Percentiles rank a stretch among this genome's conserved stretches.
Conservation (phyloP, 2,329 filamentous ascomycete species). For the Colletotrichum falcatum region DNA sequence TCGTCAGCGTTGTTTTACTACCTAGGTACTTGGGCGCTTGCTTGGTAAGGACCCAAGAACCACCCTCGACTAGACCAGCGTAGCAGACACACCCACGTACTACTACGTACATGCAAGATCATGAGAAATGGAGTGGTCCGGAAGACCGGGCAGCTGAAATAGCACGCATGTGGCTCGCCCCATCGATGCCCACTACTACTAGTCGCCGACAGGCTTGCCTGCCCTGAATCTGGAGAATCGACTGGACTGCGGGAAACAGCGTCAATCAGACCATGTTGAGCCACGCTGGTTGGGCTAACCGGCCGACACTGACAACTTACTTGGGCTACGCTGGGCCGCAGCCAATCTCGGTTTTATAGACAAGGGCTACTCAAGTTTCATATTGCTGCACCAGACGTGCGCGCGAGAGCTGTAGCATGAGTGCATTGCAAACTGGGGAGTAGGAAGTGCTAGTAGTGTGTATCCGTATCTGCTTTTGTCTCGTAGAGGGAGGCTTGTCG, state of each 20-base stretch:
- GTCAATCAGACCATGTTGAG: background rate
- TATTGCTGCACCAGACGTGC: background rate
- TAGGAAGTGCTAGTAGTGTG: background rate
- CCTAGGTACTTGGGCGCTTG: background rate
- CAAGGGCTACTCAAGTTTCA: background rate
- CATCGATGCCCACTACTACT: background rate
- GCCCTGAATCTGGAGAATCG: background rate
- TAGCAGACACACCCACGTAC: background rate
- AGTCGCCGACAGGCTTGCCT: background rate
- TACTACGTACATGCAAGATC: background rate
- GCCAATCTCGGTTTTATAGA: background rate
- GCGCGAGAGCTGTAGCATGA: background rate
- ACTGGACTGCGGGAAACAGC: background rate
- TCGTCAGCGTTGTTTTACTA: background rate
- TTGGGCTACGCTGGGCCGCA: background rate
- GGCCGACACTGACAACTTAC: background rate
- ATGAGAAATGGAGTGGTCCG: background rate
- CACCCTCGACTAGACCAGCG: background rate
- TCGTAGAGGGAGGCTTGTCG: slow-evolving; percentile 6
- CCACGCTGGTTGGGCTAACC: background rate
- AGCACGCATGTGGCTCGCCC: background rate
- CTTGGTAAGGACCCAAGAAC: background rate
- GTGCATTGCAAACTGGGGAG: background rate
- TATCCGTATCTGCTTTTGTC: background rate
- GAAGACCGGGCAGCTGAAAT: background rate